Conservation (phyloP, 768 basidiomycete species). For the Amanita phalloides region DNA sequence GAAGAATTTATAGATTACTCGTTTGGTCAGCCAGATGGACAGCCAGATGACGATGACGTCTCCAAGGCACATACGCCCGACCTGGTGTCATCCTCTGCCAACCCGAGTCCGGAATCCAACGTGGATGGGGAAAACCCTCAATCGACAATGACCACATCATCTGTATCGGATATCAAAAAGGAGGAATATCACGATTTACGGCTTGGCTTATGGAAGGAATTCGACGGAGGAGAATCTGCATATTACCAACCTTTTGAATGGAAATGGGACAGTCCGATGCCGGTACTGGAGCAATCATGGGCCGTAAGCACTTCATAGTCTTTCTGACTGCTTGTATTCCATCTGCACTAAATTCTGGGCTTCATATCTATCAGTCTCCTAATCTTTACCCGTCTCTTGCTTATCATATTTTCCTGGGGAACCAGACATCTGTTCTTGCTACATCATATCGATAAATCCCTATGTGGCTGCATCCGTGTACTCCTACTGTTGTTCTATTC, state of each 20-base stretch:
- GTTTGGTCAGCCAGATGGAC: constrained; percentile 3
- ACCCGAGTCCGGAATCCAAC: constrained; percentile 14
- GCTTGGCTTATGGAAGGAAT: constrained; percentile 7
- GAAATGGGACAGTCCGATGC: constrained; percentile 8
- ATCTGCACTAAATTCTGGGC: not conserved
- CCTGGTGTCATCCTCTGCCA: constrained; percentile 14
- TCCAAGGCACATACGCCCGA: constrained; percentile 7
- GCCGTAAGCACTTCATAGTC: constrained; percentile 7
- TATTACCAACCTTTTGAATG: constrained; percentile 8
- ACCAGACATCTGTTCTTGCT: constrained; percentile 5
- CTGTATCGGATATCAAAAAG: constrained; percentile 5
- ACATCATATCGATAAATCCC: constrained; percentile 2
- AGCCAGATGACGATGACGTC: constrained; percentile 4
- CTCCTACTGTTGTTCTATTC: constrained; percentile 7
- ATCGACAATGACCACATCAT: not conserved
- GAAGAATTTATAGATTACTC: constrained; percentile 7
- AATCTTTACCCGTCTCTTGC: constrained; percentile 5
- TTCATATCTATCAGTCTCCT: not conserved
- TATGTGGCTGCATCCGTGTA: constrained; percentile 3
- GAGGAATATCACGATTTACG: constrained; percentile 5
- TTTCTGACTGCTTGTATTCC: not conserved
- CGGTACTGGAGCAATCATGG: constrained; percentile 7
- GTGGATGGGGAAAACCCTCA: constrained; percentile 1
- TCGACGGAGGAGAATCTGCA: constrained; percentile 8
- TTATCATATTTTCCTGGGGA: constrained; percentile 5